Evolutionary conservation across 345 rosid genomes (phyloP).

Genomic region (Hevea brasiliensis): DNA sequence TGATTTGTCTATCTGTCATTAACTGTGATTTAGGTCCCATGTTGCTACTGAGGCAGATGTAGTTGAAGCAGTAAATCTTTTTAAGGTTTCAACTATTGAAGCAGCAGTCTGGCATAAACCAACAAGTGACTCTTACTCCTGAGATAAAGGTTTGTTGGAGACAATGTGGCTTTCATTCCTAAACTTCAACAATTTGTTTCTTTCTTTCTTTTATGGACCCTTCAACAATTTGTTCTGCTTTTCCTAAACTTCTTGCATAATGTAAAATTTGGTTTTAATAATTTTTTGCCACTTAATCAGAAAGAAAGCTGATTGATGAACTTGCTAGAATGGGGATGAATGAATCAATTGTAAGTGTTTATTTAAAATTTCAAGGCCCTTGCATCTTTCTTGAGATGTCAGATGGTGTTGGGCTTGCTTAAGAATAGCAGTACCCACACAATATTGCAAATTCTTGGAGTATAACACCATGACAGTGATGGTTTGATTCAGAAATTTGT

Average conservation of each 20-base stretch:
- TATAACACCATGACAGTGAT: background rate
- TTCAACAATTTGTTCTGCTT: background rate
- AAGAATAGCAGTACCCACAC: background rate
- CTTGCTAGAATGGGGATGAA: slow-evolving; percentile 86
- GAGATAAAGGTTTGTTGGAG: slow-evolving; percentile 73
- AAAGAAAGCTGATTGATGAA: slow-evolving; percentile 85
- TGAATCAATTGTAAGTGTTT: slow-evolving; percentile 70
- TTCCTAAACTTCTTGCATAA: background rate
- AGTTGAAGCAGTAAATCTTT: slow-evolving; percentile 80
- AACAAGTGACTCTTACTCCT: slow-evolving; percentile 70
- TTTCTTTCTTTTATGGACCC: background rate
- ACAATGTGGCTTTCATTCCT: background rate
- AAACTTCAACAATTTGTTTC: too few relatives aligned
- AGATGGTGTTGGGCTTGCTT: background rate
- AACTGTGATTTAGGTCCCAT: slow-evolving; percentile 53
- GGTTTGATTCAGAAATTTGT: background rate
- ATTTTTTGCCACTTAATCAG: slow-evolving; percentile 42
- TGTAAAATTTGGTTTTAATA: background rate
- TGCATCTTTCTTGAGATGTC: background rate
- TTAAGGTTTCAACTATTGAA: slow-evolving; percentile 92
- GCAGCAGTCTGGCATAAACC: slow-evolving; percentile 97
- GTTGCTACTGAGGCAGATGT: slow-evolving; percentile 85
- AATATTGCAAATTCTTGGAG: background rate
- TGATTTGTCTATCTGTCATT: background rate
- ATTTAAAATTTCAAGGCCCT: background rate